A percentile compares a stretch with the other conserved stretches of the same genome.
Evolutionary conservation across 306 rosid species (phyloP).

Genomic region (Geum urbanum): DNA sequence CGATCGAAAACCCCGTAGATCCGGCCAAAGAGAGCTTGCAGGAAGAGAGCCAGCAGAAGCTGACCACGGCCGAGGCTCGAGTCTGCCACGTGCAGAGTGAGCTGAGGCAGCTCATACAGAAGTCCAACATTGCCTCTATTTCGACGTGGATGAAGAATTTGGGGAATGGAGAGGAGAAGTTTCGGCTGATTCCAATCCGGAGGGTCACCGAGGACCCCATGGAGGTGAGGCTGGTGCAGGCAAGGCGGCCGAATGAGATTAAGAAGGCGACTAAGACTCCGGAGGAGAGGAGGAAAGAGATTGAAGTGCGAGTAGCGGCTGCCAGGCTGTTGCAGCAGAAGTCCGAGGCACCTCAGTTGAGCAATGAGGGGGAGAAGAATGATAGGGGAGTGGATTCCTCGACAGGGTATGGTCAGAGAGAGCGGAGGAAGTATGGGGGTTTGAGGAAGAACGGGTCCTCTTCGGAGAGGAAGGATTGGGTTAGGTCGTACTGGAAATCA

Average conservation of each 20-base stretch:
- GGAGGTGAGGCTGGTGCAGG: conserved; percentile 75
- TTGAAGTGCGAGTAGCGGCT: conserved; percentile 94
- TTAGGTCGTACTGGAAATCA: conserved; percentile 64
- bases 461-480: conserved; percentile 74
- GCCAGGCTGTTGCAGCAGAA: conserved; percentile 93
- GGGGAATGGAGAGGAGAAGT: conserved; percentile 80
- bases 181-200: conserved; percentile 75
- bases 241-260: conserved; percentile 92
- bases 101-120: conserved; percentile 79
- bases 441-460: conserved; percentile 56
- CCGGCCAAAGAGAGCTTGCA: conserved; percentile 88
- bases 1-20: conserved; percentile 64
- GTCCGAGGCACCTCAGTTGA: conserved; percentile 57
- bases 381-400: conserved; percentile 54
- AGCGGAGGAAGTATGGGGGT: conserved; percentile 53
- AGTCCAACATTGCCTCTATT: conserved; percentile 69
- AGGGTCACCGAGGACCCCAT: conserved; percentile 83
- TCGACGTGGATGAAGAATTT: conserved; percentile 91
- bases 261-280: conserved; percentile 87
- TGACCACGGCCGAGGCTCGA: conserved; percentile 41
- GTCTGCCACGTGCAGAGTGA: conserved; percentile 69
- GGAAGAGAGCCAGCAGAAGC: conserved; percentile 79
- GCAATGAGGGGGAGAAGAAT: conserved; percentile 51
- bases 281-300: conserved; percentile 88
- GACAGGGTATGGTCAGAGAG: conserved; percentile 56